These are phyloP conservation scores for Clitopilus hobsonii DNA, from an alignment of 768 basidiomycete species.

Conservation along the genomic window DNA sequence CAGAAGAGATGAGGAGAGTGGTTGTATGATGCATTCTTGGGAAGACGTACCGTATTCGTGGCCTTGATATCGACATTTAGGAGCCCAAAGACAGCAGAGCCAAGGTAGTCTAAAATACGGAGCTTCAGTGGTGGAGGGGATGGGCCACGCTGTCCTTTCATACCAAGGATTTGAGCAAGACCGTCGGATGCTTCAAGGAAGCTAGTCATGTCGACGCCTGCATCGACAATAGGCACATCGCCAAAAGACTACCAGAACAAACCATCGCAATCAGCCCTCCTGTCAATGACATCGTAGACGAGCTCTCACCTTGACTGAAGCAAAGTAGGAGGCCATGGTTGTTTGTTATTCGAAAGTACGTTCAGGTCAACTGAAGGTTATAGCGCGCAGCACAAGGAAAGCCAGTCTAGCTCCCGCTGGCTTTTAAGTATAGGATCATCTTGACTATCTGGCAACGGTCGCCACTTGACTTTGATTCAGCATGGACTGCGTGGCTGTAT, in stretches of 20 bases:
- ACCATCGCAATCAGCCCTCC: too few relatives aligned
- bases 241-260: slow-evolving; percentile 73
- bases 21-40: too few relatives aligned
- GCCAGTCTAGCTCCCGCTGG: too few relatives aligned
- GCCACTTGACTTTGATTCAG: too few relatives aligned
- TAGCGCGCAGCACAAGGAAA: background rate
- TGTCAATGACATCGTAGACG: background rate
- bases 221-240: slow-evolving; percentile 81
- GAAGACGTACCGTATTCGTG: background rate
- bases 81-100: slow-evolving; percentile 80
- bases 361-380: background rate
- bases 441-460: too few relatives aligned
- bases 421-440: too few relatives aligned
- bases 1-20: background rate
- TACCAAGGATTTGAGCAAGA: slow-evolving; percentile 88
- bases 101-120: slow-evolving; percentile 64
- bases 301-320: background rate
- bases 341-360: background rate
- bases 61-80: slow-evolving; percentile 47
- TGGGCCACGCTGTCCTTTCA: slow-evolving; percentile 13
- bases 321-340: background rate
- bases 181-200: slow-evolving; percentile 91
- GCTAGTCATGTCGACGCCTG: slow-evolving; percentile 80
- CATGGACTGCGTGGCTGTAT: too few relatives aligned
- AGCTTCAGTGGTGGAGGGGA: background rate